These are phyloP conservation scores for Kluyveromyces nonfermentans DNA, from an alignment of 805 yeast species.

Conservation along the genomic window DNA sequence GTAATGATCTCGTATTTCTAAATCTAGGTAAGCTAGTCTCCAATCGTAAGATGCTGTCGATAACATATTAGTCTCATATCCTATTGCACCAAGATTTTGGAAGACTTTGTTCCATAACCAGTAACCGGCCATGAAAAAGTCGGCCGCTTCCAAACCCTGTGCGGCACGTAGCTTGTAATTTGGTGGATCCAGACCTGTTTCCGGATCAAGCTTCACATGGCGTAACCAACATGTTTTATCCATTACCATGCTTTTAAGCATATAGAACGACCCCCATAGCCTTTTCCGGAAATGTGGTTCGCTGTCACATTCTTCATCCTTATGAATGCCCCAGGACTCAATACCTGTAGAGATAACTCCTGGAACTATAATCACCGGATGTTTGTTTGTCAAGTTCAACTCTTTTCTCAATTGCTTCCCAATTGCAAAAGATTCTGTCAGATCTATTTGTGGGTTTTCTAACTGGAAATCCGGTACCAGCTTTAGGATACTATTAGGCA, in stretches of 20 bases:
- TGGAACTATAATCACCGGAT: conserved; percentile 87
- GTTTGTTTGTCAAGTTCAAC: conserved; percentile 44
- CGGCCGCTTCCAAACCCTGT: conserved; percentile 94
- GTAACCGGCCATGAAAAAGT: conserved; percentile 92
- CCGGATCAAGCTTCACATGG: conserved; percentile 80
- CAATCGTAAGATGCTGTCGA: conserved; percentile 89
- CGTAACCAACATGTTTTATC: conserved; percentile 92
- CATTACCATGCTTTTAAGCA: conserved; percentile 84
- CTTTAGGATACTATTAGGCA: conserved; percentile 58
- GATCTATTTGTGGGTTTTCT: conserved; percentile 29
- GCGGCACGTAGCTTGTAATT: conserved; percentile 77
- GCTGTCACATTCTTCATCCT: conserved; percentile 72
- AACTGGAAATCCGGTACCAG: conserved; percentile 46
- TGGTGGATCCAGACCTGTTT: conserved; percentile 89
- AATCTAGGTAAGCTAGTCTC: conserved; percentile 83
- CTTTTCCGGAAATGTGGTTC: conserved; percentile 81
- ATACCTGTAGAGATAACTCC: conserved; percentile 94
- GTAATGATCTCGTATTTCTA: conserved; percentile 81
- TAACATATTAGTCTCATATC: conserved; percentile 90
- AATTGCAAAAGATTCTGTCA: conserved; percentile 80
- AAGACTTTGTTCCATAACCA: conserved; percentile 98
- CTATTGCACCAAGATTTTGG: conserved; percentile 90
- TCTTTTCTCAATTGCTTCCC: conserved; percentile 55
- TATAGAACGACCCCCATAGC: conserved; percentile 94
- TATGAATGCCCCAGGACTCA: conserved; percentile 83